Evolutionary conservation across 2,329 filamentous ascomycete species (phyloP).

Genomic region (Nemania diffusa): DNA sequence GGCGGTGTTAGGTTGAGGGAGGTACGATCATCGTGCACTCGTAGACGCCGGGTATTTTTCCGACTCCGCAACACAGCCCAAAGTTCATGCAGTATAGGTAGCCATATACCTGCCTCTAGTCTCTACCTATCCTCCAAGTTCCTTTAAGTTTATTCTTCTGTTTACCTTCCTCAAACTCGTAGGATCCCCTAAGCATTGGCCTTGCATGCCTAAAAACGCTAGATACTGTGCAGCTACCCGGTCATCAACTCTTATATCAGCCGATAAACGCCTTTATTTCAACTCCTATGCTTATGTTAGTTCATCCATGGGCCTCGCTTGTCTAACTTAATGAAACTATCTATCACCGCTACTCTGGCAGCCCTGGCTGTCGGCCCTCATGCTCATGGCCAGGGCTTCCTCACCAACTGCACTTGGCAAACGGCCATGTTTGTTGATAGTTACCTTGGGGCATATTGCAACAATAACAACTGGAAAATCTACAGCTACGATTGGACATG

Average conservation of each 20-base stretch:
- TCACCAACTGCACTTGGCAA: conserved; percentile 52
- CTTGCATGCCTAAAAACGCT: neutral
- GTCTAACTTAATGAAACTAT: conserved; percentile 17
- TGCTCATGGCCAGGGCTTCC: conserved; percentile 47
- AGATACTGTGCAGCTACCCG: neutral
- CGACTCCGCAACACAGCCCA: neutral
- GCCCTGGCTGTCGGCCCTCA: conserved; percentile 45
- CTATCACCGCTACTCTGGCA: conserved; percentile 28
- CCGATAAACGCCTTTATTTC: neutral
- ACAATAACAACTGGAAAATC: conserved; percentile 49
- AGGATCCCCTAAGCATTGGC: neutral
- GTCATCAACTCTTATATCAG: neutral
- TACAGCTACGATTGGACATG: conserved; percentile 56
- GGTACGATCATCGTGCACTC: neutral
- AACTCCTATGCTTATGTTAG: neutral
- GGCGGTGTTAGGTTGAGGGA: neutral
- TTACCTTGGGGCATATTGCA: conserved; percentile 55
- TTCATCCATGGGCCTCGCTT: neutral
- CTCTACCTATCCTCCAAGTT: neutral
- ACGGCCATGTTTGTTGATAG: conserved; percentile 48
- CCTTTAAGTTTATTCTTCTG: neutral
- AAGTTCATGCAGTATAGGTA: neutral
- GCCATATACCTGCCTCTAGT: neutral
- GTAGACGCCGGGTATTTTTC: neutral
- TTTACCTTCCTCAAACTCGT: neutral